phyloP scores from a whole-genome alignment of 2,329 filamentous ascomycete species.

The Akanthomyces uredinophilus region DNA sequence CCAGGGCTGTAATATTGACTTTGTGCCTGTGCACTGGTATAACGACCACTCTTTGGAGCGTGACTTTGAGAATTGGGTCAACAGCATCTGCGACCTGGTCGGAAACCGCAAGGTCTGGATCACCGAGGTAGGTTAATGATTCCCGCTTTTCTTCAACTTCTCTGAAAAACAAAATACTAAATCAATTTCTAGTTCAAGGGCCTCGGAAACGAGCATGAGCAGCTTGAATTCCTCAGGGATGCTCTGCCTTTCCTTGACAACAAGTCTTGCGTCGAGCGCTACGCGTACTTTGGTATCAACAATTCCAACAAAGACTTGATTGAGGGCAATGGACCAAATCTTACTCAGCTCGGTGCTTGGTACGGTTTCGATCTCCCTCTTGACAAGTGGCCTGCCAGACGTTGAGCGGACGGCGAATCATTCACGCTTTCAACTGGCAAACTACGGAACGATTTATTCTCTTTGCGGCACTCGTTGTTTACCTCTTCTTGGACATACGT shows the following conservation, averaged over 20 bases:
- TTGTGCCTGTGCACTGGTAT: constrained; percentile 44
- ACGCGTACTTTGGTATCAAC: constrained; percentile 31
- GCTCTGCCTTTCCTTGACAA: constrained; percentile 41
- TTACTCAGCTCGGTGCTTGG: neutral
- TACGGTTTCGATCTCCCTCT: neutral
- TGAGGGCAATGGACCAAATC: neutral
- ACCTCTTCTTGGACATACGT: no score
- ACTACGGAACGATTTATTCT: no score
- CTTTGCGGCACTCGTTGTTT: no score
- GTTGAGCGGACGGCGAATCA: no score
- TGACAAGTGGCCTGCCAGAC: neutral
- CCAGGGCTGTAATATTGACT: constrained; percentile 38
- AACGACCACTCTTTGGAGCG: constrained; percentile 29
- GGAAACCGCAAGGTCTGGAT: constrained; percentile 37
- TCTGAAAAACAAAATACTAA: neutral
- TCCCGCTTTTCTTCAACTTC: neutral
- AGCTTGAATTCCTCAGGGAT: constrained; percentile 34
- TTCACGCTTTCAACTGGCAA: no score
- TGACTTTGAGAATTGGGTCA: constrained; percentile 39
- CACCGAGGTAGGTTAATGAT: constrained; percentile 29
- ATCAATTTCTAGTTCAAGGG: constrained; percentile 14
- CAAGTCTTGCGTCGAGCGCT: constrained; percentile 33
- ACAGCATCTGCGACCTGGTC: constrained; percentile 31
- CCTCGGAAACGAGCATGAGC: constrained; percentile 33
- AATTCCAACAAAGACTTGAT: constrained; percentile 18